Evolutionary conservation across 805 yeast species (phyloP), one percentile per base, ranked within the genome.

Genomic region (Yarrowia bubula): DNA sequence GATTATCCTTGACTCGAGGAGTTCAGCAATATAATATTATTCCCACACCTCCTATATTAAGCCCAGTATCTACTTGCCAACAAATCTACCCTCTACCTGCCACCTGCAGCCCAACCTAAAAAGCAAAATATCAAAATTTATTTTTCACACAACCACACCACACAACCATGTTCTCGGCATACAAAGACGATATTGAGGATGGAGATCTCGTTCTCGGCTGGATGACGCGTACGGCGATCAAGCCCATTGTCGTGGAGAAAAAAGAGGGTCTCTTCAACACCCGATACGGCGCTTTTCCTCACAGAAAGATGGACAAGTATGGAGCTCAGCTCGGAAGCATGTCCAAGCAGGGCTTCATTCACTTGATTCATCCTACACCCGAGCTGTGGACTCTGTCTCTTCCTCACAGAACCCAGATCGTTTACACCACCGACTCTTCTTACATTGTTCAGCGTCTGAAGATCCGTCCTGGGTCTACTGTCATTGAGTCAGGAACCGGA

Each of bases 401-500:
- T 39, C 98, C 99, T 1, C 99, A 95, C 74, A 82, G 99, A 75
- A 95, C 99, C 0, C 99, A 95, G 78, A 95, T 95, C 69, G 98
- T 95, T 0, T 95, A 95, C 74, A 89, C 98, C 0, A 96, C 96
- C 9, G 99, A 95, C 75, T 89, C 97, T 1, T 85, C 96, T 33
- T 95, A 90, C 71, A 92, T 95, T 64, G 83, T 90, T 68, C 97
- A 93, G 74, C 79, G 97, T 71, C 78, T 95, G 68, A 82, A 85
- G 50, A 86, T 95, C 64, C 79, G 84, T 17, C 84, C 90, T 13
- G 92, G 93, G 1, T 82, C 91, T 0, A 78, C 84, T 66, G 96
- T 95, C 11, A 87, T 95, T 53, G 99, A 95, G 77, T 97, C 98
- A 0, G 99, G 99, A 41, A 95, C 99, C 0, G 99, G 99, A 0